phyloP scores from a whole-genome alignment of 306 rosid species.

The Quercus wislizeni region DNA sequence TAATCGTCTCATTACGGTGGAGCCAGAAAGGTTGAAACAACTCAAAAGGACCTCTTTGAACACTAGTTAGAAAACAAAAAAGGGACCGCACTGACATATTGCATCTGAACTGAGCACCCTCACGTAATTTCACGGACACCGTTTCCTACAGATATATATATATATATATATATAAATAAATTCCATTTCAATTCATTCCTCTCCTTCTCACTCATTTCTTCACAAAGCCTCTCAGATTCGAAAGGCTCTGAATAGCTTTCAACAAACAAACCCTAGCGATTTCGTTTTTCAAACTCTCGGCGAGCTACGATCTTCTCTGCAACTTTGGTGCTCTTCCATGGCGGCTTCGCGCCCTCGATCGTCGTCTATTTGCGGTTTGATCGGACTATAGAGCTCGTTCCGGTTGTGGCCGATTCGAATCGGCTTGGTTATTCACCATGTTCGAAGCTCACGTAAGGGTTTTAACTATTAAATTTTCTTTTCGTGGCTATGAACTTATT shows the following conservation, averaged over 20 bases:
- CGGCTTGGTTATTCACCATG: constrained; percentile 55
- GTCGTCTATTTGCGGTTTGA: constrained; percentile 16
- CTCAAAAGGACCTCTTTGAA: too few species aligned
- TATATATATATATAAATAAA: too few species aligned
- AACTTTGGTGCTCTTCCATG: constrained; percentile 5
- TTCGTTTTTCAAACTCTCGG: background rate
- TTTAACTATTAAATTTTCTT: background rate
- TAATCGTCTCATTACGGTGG: too few species aligned
- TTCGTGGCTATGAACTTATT: background rate
- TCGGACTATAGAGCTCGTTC: constrained; percentile 17
- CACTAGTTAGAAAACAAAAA: too few species aligned
- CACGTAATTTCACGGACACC: too few species aligned
- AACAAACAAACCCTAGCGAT: constrained; percentile 33
- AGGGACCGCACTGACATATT: too few species aligned
- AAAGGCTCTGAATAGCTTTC: background rate
- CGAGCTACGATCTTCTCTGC: background rate
- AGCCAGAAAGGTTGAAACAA: too few species aligned
- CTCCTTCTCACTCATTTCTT: too few species aligned
- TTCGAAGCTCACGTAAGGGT: constrained; percentile 92
- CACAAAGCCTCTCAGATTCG: too few species aligned
- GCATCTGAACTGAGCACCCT: too few species aligned
- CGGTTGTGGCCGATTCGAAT: constrained; percentile 13
- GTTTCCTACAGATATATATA: too few species aligned
- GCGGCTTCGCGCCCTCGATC: constrained; percentile 24
- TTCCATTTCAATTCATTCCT: too few species aligned